These are phyloP conservation scores for Mucor lusitanicus DNA, from an alignment of 371 early-diverging fungal species.

Conservation along the genomic window DNA sequence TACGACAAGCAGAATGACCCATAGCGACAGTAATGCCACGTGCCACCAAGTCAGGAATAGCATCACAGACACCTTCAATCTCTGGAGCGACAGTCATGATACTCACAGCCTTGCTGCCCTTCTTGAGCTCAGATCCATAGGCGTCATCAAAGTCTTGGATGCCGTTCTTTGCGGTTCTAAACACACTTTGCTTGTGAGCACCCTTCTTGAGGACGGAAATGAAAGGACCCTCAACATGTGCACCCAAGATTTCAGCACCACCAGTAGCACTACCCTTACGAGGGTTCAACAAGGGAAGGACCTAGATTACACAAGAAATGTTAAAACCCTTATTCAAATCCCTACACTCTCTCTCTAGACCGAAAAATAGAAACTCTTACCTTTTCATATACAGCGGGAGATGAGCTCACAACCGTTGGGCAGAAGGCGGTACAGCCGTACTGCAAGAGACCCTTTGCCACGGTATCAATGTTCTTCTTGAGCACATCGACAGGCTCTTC, in stretches of 20 bases:
- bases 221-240: constrained; percentile 88
- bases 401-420: constrained; percentile 84
- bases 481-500: constrained; percentile 48
- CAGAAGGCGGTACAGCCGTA: constrained; percentile 84
- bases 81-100: constrained; percentile 87
- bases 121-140: constrained; percentile 63
- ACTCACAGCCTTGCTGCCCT: constrained; percentile 57
- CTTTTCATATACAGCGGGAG: constrained; percentile 71
- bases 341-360: not conserved
- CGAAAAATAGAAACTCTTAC: constrained; percentile 36
- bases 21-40: constrained; percentile 72
- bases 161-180: constrained; percentile 69
- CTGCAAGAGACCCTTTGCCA: constrained; percentile 75
- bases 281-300: constrained; percentile 68
- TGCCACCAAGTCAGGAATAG: constrained; percentile 67
- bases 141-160: constrained; percentile 69
- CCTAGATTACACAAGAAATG: constrained; percentile 20
- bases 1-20: constrained; percentile 75
- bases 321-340: not conserved
- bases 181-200: constrained; percentile 74
- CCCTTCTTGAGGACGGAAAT: constrained; percentile 68
- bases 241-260: constrained; percentile 83
- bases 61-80: constrained; percentile 72
- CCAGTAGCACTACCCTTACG: constrained; percentile 68
- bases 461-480: constrained; percentile 58